Percentiles rank a stretch among this genome's conserved stretches.
Evolutionary conservation across 306 rosid genomes (phyloP).

Genomic region (Glycyrrhiza uralensis): DNA sequence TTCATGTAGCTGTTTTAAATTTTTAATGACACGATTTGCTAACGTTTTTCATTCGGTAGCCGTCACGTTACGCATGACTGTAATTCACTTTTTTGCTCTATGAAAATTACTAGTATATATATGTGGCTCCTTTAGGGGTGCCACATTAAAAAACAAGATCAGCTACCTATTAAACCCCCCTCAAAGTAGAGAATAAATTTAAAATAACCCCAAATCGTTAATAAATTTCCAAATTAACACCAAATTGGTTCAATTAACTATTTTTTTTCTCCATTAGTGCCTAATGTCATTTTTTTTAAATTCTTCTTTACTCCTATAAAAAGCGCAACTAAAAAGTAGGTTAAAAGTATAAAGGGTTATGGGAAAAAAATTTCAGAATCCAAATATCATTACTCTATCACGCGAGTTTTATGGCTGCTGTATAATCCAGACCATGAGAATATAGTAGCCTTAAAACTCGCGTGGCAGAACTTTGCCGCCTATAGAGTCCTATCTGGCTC

Average conservation of each 20-base stretch:
- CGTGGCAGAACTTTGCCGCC: too few relatives aligned
- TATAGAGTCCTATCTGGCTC: too few relatives aligned
- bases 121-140: not conserved
- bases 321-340: not conserved
- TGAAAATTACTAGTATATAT: not conserved
- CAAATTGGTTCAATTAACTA: not conserved
- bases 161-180: not conserved
- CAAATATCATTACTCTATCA: too few relatives aligned
- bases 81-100: too few relatives aligned
- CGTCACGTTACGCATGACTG: too few relatives aligned
- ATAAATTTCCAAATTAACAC: not conserved
- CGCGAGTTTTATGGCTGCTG: too few relatives aligned
- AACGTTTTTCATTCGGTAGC: too few relatives aligned
- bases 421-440: too few relatives aligned
- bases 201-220: not conserved
- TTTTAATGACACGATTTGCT: too few relatives aligned
- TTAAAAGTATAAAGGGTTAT: not conserved
- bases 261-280: not conserved
- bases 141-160: too few relatives aligned
- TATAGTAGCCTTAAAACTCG: too few relatives aligned
- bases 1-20: too few relatives aligned
- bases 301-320: not conserved
- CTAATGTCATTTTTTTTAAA: not conserved
- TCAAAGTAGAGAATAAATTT: not conserved
- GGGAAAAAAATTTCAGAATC: not conserved